Percentiles rank a stretch among this genome's conserved stretches.
phyloP scores from a whole-genome alignment of 2,329 filamentous ascomycete species.

The Sporothrix schenckii region DNA sequence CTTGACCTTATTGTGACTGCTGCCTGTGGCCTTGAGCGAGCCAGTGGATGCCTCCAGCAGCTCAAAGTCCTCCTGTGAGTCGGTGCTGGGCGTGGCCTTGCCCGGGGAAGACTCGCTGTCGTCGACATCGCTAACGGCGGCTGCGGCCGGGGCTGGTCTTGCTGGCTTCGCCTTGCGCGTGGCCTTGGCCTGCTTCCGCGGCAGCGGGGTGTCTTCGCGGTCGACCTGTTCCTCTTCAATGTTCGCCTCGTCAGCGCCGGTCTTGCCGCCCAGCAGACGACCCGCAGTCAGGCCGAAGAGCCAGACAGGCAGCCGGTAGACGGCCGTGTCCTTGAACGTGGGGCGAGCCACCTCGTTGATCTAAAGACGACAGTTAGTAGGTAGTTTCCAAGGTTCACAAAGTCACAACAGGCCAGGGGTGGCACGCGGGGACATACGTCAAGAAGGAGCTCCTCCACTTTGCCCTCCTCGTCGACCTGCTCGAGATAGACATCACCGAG shows the following conservation, averaged over 20 bases:
- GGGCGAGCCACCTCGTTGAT: constrained; percentile 78
- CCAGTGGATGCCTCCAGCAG: constrained; percentile 64
- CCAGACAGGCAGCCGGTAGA: constrained; percentile 78
- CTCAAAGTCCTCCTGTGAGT: constrained; percentile 64
- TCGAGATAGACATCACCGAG: constrained; percentile 94
- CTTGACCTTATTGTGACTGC: constrained; percentile 44
- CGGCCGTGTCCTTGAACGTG: constrained; percentile 77
- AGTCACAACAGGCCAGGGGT: not conserved
- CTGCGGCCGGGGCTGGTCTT: constrained; percentile 31
- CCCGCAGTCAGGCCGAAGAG: constrained; percentile 62
- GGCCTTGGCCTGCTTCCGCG: not conserved
- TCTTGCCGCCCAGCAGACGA: constrained; percentile 50
- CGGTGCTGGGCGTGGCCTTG: constrained; percentile 58
- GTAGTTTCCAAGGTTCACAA: not conserved
- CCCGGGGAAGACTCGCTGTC: constrained; percentile 55
- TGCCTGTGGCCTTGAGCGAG: constrained; percentile 56
- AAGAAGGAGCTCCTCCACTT: constrained; percentile 78
- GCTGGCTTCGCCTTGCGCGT: constrained; percentile 10
- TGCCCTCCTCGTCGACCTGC: constrained; percentile 84
- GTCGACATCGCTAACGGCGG: constrained; percentile 41
- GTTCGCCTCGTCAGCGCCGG: constrained; percentile 43
- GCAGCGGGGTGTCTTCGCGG: constrained; percentile 38
- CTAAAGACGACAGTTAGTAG: constrained; percentile 48
- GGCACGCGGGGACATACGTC: constrained; percentile 64
- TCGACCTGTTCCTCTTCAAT: constrained; percentile 46